phyloP scores from a whole-genome alignment of 768 basidiomycete genomes.

The Suillus brevipes region DNA sequence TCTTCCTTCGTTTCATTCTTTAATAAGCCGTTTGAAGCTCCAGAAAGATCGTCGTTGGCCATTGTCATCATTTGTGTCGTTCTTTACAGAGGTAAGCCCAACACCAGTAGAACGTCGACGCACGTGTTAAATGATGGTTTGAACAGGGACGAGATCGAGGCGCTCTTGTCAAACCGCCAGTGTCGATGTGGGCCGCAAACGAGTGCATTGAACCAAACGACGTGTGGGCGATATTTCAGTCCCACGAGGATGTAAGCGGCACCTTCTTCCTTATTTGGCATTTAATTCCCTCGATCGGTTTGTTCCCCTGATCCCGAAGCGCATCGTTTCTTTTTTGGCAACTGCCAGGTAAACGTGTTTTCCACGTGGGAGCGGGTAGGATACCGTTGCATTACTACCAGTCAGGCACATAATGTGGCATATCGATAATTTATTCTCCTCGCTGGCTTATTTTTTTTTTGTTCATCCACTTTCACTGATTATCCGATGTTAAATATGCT shows the following conservation, averaged over 20 bases:
- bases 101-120: neutral
- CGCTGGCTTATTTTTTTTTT: slow-evolving; percentile 12
- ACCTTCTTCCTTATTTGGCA: neutral
- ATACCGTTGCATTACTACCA: slow-evolving; percentile 8
- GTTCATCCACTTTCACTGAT: slow-evolving; percentile 19
- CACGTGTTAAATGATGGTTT: neutral
- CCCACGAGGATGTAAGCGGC: slow-evolving; percentile 59
- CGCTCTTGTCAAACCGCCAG: slow-evolving; percentile 26
- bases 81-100: slow-evolving; percentile 25
- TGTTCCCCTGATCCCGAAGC: slow-evolving; percentile 11
- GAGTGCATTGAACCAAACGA: slow-evolving; percentile 37
- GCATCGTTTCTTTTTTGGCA: slow-evolving; percentile 10
- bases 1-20: neutral
- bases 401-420: neutral
- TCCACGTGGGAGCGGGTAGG: slow-evolving; percentile 13
- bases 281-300: neutral
- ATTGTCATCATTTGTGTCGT: slow-evolving; percentile 26
- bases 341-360: slow-evolving; percentile 16
- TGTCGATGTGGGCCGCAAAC: slow-evolving; percentile 50
- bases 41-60: slow-evolving; percentile 23
- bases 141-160: slow-evolving; percentile 16
- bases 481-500: slow-evolving; percentile 18
- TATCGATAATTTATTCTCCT: neutral
- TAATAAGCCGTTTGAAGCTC: slow-evolving; percentile 20
- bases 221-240: slow-evolving; percentile 58